phyloP scores from a whole-genome alignment of 768 basidiomycete species.

The Coprinellus micaceus region DNA sequence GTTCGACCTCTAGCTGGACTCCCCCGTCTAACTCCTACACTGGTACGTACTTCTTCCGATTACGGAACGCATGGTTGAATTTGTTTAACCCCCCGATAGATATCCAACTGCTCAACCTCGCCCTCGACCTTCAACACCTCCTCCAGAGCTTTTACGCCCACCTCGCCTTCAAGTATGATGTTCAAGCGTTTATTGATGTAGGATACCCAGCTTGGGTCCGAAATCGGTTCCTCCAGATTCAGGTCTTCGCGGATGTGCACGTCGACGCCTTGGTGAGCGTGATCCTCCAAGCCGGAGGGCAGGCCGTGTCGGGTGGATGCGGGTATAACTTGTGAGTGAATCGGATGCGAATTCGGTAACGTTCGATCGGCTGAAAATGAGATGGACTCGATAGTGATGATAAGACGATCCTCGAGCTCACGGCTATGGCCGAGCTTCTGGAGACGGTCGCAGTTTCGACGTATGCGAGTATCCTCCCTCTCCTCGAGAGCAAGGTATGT shows the following conservation, averaged over 20 bases:
- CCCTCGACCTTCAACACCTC: conserved; percentile 47
- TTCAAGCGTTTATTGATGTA: conserved; percentile 40
- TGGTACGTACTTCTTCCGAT: too few species aligned
- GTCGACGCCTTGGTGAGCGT: conserved; percentile 39
- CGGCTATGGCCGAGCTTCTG: too few species aligned
- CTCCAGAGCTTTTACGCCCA: conserved; percentile 42
- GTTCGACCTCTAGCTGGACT: too few species aligned
- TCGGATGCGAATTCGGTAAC: too few species aligned
- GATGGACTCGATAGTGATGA: background rate
- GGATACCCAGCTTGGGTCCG: conserved; percentile 50
- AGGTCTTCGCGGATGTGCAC: conserved; percentile 52
- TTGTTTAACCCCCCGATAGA: too few species aligned
- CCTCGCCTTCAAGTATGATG: conserved; percentile 41
- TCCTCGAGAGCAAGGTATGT: too few species aligned
- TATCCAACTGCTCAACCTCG: conserved; percentile 39
- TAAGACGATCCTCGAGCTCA: conserved; percentile 35
- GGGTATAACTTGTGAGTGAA: conserved; percentile 55
- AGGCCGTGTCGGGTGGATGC: conserved; percentile 50
- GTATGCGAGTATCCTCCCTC: too few species aligned
- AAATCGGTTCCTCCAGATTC: conserved; percentile 49
- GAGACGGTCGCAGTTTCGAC: too few species aligned
- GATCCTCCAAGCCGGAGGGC: conserved; percentile 33
- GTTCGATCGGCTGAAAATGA: background rate
- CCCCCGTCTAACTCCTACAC: too few species aligned
- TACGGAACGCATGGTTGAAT: too few species aligned